phyloP scores from a whole-genome alignment of 805 yeast genomes.

The Yarrowia deformans region DNA sequence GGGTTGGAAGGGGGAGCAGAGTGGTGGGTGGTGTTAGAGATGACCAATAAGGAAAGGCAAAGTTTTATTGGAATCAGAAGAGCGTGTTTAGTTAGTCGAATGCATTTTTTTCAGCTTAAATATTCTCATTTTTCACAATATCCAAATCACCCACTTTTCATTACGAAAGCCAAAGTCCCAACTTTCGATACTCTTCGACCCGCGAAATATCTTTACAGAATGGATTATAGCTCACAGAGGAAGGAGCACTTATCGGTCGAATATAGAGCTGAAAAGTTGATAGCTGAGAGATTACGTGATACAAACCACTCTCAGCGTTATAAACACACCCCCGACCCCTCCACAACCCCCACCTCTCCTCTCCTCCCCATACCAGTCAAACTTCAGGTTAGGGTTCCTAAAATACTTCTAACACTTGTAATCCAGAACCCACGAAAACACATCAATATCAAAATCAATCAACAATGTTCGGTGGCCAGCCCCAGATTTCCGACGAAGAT shows the following conservation, averaged over 20 bases:
- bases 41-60: neutral
- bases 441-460: slow-evolving; percentile 26
- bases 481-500: slow-evolving; percentile 53
- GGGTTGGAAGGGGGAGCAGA: neutral
- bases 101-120: too few relatives aligned
- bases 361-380: neutral
- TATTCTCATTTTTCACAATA: neutral
- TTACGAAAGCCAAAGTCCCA: neutral
- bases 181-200: slow-evolving; percentile 1
- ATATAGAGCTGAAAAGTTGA: too few relatives aligned
- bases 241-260: too few relatives aligned
- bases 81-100: too few relatives aligned
- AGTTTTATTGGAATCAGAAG: too few relatives aligned
- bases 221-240: too few relatives aligned
- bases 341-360: neutral
- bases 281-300: too few relatives aligned
- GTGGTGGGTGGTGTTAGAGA: neutral
- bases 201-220: too few relatives aligned
- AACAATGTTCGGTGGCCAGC: slow-evolving; percentile 52
- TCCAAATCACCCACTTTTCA: neutral
- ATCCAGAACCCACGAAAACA: neutral
- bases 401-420: slow-evolving; percentile 7
- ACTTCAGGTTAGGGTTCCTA: slow-evolving; percentile 37
- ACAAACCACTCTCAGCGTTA: neutral
- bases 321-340: neutral